Evolutionary conservation across 441 rosid genomes (phyloP).

Genomic region (Populus tomentosa): DNA sequence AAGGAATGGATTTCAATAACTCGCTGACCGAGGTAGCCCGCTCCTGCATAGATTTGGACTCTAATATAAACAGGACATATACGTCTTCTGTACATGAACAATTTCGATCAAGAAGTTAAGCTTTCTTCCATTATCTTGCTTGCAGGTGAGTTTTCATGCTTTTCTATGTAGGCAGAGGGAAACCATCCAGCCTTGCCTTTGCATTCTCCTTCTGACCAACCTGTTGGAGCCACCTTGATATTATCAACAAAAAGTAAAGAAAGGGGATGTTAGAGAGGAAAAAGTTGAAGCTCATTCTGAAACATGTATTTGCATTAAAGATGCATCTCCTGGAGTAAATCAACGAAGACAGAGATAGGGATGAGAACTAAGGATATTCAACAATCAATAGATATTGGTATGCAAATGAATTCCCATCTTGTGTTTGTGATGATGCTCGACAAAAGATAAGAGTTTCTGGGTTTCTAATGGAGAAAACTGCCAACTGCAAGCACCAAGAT

Average conservation of each 20-base stretch:
- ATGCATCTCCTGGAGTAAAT: background rate
- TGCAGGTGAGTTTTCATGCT: conserved; percentile 59
- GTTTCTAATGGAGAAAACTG: background rate
- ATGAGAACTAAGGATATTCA: background rate
- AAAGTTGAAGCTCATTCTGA: background rate
- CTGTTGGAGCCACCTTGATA: conserved; percentile 67
- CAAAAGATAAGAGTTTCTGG: background rate
- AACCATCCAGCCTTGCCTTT: conserved; percentile 90
- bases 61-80: background rate
- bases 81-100: background rate
- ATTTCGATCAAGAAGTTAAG: background rate
- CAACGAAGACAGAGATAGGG: background rate
- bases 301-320: background rate
- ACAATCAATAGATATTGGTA: background rate
- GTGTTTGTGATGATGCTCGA: background rate
- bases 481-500: background rate
- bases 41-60: background rate
- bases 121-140: conserved; percentile 35
- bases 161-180: conserved; percentile 74
- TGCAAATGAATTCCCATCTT: too few species aligned
- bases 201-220: conserved; percentile 97
- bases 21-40: background rate
- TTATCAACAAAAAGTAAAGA: background rate
- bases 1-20: background rate
- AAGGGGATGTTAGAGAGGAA: background rate